phyloP scores from a whole-genome alignment of 2,329 filamentous ascomycete species.

The Orbilia blumenaviensis region DNA sequence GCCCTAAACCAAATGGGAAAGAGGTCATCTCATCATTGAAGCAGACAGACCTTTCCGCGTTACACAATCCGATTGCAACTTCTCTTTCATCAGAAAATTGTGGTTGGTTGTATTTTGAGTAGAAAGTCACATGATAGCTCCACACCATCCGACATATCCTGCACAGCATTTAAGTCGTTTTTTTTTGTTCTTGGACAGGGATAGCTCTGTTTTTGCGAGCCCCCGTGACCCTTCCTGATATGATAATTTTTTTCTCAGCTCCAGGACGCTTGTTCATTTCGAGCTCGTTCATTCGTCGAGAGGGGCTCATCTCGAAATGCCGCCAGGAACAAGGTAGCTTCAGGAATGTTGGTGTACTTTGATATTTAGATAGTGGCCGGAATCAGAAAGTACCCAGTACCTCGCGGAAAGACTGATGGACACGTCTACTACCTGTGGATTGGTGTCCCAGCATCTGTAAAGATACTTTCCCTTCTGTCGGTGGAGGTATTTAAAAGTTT shows the following conservation, averaged over 20 bases:
- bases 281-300: slow-evolving; percentile 9
- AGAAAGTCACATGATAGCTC: slow-evolving; percentile 39
- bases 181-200: slow-evolving; percentile 5
- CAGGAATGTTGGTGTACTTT: slow-evolving; percentile 5
- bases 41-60: not conserved
- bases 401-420: not conserved
- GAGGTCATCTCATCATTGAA: not conserved
- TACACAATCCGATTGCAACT: not conserved
- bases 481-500: slow-evolving; percentile 26
- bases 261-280: slow-evolving; percentile 3
- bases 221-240: slow-evolving; percentile 27
- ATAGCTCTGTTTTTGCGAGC: slow-evolving; percentile 19
- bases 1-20: not conserved
- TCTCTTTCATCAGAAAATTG: too few relatives aligned
- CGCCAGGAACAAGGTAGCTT: slow-evolving; percentile 31
- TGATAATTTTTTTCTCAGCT: slow-evolving; percentile 5
- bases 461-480: slow-evolving; percentile 20
- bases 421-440: not conserved
- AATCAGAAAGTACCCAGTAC: slow-evolving; percentile 17
- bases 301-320: not conserved
- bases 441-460: not conserved
- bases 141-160: slow-evolving; percentile 16
- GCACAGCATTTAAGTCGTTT: not conserved
- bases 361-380: not conserved
- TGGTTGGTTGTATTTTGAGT: not conserved